Base-by-base conservation (phyloP, 352 stramenopile species). In the Phytophthora niederhauseri region DNA sequence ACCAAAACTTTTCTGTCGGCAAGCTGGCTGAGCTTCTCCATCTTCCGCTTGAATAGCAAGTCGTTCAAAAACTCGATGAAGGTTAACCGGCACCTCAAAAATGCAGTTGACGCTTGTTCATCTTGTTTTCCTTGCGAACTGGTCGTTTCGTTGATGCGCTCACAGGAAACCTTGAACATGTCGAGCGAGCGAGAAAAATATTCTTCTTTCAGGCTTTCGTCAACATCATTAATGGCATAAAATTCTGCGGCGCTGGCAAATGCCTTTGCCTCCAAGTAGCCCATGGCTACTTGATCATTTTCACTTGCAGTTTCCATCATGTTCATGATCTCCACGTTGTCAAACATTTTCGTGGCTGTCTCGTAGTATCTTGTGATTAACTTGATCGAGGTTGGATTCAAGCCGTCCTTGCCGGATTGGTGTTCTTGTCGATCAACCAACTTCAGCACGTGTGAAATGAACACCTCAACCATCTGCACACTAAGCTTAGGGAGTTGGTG, bases 361-460 rank as follows among this genome's bases (percentile, higher is more conserved):
- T 90, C 76, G 52, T 91, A 94, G 64, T 95, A 95, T 41, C 76
- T 64, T 15, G 78, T 78, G 34, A 92, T 80, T 17, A 82, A 45
- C 19, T 70, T 81, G 8, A 90, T 55, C 0, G 81, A 79, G 17
- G 77, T 78, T 7, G 77, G 30, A 14, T 65, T 71, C 6, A 51
- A 46, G 17, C 46, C 56, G 49, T 50, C 22, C 0, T 57, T 66
- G 0, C 67, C 67, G 0, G 64, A 59, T 61, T 84, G 77, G 45
- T 91, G 79, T 7, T 77, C 53, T 66, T 92, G 84, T 0, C 82
- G 79, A 62, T 90, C 81, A 12, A 88, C 78, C 12, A 94, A 58
- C 61, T 92, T 95, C 30, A 92, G 76, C 19, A 95, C 80, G 30
- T 95, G 87, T 1, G 83, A 89, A 36, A 93, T 84, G 62, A 93